These are phyloP conservation scores for Torrubiella hemipterigena DNA, from an alignment of 2,329 filamentous ascomycete species.

Conservation along the genomic window DNA sequence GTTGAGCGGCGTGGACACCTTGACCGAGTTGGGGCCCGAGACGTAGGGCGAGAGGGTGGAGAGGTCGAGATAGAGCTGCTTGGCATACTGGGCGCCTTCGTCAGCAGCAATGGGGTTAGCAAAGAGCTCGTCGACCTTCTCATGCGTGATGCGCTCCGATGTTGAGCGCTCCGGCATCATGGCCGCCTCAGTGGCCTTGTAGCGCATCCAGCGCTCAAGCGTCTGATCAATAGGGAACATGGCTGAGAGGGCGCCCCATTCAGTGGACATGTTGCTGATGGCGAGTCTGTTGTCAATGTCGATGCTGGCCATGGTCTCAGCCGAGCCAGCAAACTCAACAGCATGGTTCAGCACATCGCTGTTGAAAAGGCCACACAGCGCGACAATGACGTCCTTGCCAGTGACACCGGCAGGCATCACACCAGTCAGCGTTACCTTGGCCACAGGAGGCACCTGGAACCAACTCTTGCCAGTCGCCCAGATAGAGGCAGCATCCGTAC, in stretches of 20 bases:
- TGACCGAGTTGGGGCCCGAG: slow-evolving; percentile 79
- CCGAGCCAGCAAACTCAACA: slow-evolving; percentile 75
- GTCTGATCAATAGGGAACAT: slow-evolving; percentile 62
- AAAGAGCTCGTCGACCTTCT: slow-evolving; percentile 57
- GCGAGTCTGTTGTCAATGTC: slow-evolving; percentile 60
- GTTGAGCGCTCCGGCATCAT: slow-evolving; percentile 40
- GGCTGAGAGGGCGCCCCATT: slow-evolving; percentile 55
- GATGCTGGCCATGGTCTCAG: slow-evolving; percentile 63
- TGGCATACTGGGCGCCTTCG: slow-evolving; percentile 64
- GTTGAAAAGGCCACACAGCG: slow-evolving; percentile 76
- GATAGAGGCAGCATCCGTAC: slow-evolving; percentile 78
- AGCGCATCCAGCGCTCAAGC: slow-evolving; percentile 58
- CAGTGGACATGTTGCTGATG: slow-evolving; percentile 66
- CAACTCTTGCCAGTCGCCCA: slow-evolving; percentile 68
- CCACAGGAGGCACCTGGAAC: slow-evolving; percentile 77
- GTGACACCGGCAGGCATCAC: slow-evolving; percentile 67
- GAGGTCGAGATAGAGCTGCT: slow-evolving; percentile 65
- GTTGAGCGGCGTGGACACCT: slow-evolving; percentile 65
- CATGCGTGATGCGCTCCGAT: slow-evolving; percentile 53
- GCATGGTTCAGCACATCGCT: slow-evolving; percentile 84
- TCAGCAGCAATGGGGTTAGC: slow-evolving; percentile 55
- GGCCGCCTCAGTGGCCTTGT: slow-evolving; percentile 59
- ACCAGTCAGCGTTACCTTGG: slow-evolving; percentile 67
- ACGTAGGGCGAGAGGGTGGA: slow-evolving; percentile 74
- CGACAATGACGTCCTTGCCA: slow-evolving; percentile 89